Conservation (phyloP, 2,329 filamentous ascomycete genomes). For the Xylariales sp. region DNA sequence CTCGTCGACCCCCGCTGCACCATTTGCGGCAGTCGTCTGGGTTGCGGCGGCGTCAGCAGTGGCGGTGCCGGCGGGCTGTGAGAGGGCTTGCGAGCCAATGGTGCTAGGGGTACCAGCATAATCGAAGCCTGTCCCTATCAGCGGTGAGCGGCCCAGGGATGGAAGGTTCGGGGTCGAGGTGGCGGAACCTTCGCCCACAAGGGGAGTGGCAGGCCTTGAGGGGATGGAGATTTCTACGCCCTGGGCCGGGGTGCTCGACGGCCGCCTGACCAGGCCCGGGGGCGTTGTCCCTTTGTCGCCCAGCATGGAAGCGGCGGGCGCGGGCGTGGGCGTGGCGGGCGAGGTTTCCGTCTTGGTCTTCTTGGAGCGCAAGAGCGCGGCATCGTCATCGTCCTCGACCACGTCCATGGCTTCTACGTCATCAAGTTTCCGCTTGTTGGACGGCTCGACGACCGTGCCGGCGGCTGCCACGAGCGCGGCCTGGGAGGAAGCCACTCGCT, state of each 20-base stretch:
- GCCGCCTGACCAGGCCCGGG: constrained; percentile 38
- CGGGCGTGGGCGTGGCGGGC: constrained; percentile 35
- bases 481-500: constrained; percentile 19
- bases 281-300: constrained; percentile 30
- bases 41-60: constrained; percentile 9
- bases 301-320: constrained; percentile 34
- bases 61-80: constrained; percentile 20
- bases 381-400: constrained; percentile 21
- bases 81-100: constrained; percentile 7
- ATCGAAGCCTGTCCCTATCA: constrained; percentile 21
- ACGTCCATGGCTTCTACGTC: constrained; percentile 22
- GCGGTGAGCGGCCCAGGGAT: constrained; percentile 30
- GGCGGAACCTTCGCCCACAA: constrained; percentile 35
- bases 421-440: constrained; percentile 23
- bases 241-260: constrained; percentile 48
- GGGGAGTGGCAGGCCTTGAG: constrained; percentile 58
- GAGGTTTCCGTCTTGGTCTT: constrained; percentile 28
- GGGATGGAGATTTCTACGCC: constrained; percentile 60
- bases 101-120: constrained; percentile 7
- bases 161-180: constrained; percentile 36
- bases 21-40: neutral
- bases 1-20: constrained; percentile 53
- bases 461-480: constrained; percentile 10
- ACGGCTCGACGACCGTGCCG: constrained; percentile 11
- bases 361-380: constrained; percentile 16